Evolutionary conservation across 202 grass and related monocot species (phyloP).

Genomic region (Brachypodium distachyon): DNA sequence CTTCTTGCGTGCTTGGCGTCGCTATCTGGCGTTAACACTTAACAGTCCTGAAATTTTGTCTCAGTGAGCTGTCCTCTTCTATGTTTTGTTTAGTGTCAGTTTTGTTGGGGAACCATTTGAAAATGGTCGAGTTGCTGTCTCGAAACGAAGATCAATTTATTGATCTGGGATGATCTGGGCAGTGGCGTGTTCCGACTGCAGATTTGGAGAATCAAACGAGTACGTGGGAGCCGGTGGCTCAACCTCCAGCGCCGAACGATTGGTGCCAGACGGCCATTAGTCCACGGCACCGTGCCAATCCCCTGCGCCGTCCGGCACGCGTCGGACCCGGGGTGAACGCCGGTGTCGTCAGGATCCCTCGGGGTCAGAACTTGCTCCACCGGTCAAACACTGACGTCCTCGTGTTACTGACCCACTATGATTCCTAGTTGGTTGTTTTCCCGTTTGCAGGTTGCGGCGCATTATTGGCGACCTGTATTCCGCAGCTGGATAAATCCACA

Average conservation of each 20-base stretch:
- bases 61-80: background rate
- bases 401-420: too few species aligned
- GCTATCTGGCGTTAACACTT: too few species aligned
- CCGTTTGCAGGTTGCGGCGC: background rate
- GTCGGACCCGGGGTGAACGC: background rate
- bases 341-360: background rate
- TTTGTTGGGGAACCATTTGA: background rate
- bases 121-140: background rate
- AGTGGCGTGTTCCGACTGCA: background rate
- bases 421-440: too few species aligned
- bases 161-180: background rate
- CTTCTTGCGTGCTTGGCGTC: too few species aligned
- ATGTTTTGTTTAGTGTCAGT: background rate
- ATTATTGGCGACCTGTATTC: background rate
- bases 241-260: background rate
- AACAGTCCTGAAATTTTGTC: background rate
- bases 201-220: background rate
- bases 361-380: background rate
- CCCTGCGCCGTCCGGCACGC: background rate
- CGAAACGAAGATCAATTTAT: background rate
- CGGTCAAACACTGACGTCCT: conserved; percentile 10
- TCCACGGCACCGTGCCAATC: background rate
- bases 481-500: background rate
- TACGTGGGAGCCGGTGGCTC: background rate
- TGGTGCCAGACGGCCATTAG: background rate